Percentiles rank a stretch among this genome's conserved stretches.
These are phyloP conservation scores for Grosmannia clavigera DNA, from an alignment of 2,329 filamentous ascomycete species.

Conservation along the genomic window DNA sequence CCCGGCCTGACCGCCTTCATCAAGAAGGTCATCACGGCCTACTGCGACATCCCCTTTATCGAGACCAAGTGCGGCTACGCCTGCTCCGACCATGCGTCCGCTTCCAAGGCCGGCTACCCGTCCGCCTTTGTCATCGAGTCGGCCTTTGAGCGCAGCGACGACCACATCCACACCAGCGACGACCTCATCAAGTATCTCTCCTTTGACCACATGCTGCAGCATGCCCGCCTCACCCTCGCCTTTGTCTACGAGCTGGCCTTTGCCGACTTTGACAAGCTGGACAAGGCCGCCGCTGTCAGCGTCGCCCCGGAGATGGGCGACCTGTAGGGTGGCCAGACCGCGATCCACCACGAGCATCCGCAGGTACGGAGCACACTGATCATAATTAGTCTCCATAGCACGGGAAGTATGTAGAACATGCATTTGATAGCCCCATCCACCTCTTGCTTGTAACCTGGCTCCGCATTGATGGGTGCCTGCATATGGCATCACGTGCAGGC, in stretches of 20 bases:
- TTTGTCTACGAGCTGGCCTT: slow-evolving; percentile 34
- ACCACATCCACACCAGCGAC: slow-evolving; percentile 60
- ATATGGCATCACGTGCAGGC: neutral
- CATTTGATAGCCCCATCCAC: neutral
- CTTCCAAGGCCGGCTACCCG: slow-evolving; percentile 52
- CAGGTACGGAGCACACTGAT: neutral
- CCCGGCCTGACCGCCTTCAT: slow-evolving; percentile 74
- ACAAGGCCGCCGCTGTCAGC: slow-evolving; percentile 4
- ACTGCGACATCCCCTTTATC: slow-evolving; percentile 60
- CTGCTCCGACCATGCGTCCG: slow-evolving; percentile 58
- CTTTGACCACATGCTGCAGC: slow-evolving; percentile 54
- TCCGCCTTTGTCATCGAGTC: slow-evolving; percentile 53
- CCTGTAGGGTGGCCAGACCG: slow-evolving; percentile 7
- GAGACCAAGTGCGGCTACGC: slow-evolving; percentile 41
- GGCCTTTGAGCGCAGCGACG: slow-evolving; percentile 46
- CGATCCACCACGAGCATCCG: neutral
- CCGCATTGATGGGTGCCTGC: no score
- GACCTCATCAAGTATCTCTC: slow-evolving; percentile 59
- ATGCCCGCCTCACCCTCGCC: slow-evolving; percentile 38
- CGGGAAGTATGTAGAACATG: no score
- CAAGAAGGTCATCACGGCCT: slow-evolving; percentile 74
- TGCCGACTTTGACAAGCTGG: slow-evolving; percentile 21
- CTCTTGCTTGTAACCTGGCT: no score
- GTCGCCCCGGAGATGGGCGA: slow-evolving; percentile 10
- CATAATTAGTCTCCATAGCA: neutral